Base-by-base conservation (phyloP, 495 filamentous ascomycete species). In the Lophium mytilinum region DNA sequence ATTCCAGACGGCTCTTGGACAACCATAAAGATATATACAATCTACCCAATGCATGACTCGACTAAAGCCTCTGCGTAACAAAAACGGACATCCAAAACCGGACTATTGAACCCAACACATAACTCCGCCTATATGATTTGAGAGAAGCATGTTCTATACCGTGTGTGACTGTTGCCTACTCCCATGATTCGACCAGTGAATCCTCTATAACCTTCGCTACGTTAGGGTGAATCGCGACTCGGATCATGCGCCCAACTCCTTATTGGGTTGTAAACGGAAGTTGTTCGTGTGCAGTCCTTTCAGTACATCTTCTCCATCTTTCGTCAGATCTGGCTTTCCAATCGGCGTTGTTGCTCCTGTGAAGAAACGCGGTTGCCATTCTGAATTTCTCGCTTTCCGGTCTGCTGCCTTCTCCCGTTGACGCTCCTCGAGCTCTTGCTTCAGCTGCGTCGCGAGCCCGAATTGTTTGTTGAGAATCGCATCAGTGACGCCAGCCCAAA, bases 341-440 rank as follows among this genome's bases (percentile, higher is more conserved):
- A 81, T 70, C 18, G 87, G 84, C 55, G 85, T 86, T 9, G 85
- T 80, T 1, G 79, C 80, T 9, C 83, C 82, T 4, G 81, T 86
- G 68, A 98, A 98, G 71, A 96, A 98, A 21, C 89, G 76, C n/a
- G 93, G 93, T 56, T 84, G 77, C 87, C 88, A 97, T 15, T 83
- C 76, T 48, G 79, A 78, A 15, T 80, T 76, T 9, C 76, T 78
- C 11, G 73, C 76, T 57, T 88, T 83, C 24, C 92, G 77, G 58
- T 89, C 83, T n/a, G 86, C 81, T 1, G 89, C 90, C 70, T 86
- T 89, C 62, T 87, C 79, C 36, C 92, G 79, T 70, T 98, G 92
- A 17, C 81, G 79, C 65, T 98, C 91, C 71, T 98, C 92, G 10
- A 98, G 81, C 62, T 95, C 89, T 45, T 89, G 81, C 72, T 98